Evolutionary conservation across 768 basidiomycete species (phyloP).

Genomic region (Coprinopsis marcescibilis): DNA sequence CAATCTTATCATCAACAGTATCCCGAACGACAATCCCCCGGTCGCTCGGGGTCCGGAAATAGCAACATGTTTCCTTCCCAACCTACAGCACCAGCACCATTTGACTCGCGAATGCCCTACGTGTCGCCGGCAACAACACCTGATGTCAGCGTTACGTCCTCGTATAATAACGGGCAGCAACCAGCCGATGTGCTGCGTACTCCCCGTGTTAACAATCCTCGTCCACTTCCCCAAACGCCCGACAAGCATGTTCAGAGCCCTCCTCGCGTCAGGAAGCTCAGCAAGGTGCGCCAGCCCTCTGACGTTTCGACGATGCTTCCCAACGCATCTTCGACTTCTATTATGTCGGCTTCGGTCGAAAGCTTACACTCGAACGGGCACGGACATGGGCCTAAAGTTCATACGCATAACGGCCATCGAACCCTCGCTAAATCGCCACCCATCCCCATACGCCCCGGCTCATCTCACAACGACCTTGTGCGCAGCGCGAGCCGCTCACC

Average conservation of each 20-base stretch:
- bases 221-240: conserved; percentile 6
- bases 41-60: too few species aligned
- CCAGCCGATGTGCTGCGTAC: conserved; percentile 9
- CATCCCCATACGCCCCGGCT: not conserved
- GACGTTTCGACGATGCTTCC: conserved; percentile 12
- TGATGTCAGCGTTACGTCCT: conserved; percentile 11
- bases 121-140: too few species aligned
- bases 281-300: conserved; percentile 20
- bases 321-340: conserved; percentile 14
- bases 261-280: conserved; percentile 18
- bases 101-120: too few species aligned
- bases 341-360: conserved; percentile 9
- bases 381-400: conserved; percentile 9
- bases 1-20: conserved; percentile 6
- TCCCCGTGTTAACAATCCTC: conserved; percentile 8
- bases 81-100: conserved; percentile 1
- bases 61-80: conserved; percentile 9
- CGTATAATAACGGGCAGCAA: conserved; percentile 3
- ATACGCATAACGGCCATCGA: conserved; percentile 15
- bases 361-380: conserved; percentile 7
- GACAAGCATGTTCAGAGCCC: not conserved
- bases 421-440: conserved; percentile 12
- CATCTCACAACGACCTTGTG: not conserved
- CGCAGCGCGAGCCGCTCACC: conserved; percentile 1
- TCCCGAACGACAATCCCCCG: conserved; percentile 10